Conservation (phyloP, 352 stramenopile species). For the Phytophthora kernoviae region DNA sequence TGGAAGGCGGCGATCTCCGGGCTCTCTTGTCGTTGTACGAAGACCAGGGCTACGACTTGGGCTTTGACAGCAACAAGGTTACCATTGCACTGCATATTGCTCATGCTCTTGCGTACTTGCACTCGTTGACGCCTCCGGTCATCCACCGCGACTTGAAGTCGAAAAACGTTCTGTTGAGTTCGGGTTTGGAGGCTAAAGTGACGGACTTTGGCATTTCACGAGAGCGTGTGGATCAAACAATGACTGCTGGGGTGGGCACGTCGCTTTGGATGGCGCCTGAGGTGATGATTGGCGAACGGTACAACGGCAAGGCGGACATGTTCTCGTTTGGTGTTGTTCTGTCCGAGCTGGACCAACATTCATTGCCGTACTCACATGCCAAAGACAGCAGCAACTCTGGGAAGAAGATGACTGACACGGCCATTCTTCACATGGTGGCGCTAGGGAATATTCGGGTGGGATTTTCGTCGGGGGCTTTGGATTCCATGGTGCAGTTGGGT, state of each 20-base stretch:
- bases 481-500: conserved; percentile 25
- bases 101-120: conserved; percentile 47
- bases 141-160: conserved; percentile 56
- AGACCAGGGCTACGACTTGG: conserved; percentile 2
- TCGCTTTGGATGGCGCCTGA: conserved; percentile 46
- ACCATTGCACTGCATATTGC: conserved; percentile 47
- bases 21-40: conserved; percentile 39
- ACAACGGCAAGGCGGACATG: conserved; percentile 29
- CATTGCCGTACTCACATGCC: conserved; percentile 33
- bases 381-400: conserved; percentile 13
- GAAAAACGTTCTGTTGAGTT: conserved; percentile 35
- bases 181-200: conserved; percentile 29
- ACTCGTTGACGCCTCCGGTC: conserved; percentile 26
- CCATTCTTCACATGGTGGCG: conserved; percentile 36
- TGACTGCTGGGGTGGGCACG: conserved; percentile 36
- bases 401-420: conserved; percentile 20
- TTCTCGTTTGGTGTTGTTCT: conserved; percentile 39
- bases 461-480: conserved; percentile 32
- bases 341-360: conserved; percentile 34
- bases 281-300: conserved; percentile 40
- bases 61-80: conserved; percentile 45
- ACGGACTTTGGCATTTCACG: conserved; percentile 41
- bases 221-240: conserved; percentile 6
- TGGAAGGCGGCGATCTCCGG: conserved; percentile 62
- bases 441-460: conserved; percentile 36